These are phyloP conservation scores for Serendipita sp. DNA, from an alignment of 768 basidiomycete genomes.

Conservation along the genomic window DNA sequence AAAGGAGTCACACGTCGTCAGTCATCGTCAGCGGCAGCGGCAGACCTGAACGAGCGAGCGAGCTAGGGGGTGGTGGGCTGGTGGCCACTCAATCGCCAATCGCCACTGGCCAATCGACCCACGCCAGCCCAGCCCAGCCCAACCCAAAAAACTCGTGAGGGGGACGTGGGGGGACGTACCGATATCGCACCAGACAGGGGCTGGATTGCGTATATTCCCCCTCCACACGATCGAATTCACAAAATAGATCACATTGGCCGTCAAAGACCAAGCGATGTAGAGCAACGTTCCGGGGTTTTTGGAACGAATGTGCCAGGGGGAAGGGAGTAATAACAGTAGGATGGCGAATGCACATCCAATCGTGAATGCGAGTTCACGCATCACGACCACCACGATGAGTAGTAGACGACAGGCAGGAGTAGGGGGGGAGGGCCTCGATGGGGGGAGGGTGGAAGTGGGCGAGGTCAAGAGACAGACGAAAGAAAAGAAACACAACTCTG, in stretches of 20 bases:
- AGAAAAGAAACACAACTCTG: too few species aligned
- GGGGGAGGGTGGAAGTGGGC: too few species aligned
- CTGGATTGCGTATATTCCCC: conserved; percentile 12
- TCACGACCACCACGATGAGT: not conserved
- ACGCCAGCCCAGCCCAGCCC: too few species aligned
- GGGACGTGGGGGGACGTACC: too few species aligned
- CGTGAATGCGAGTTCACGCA: not conserved
- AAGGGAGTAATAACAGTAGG: too few species aligned
- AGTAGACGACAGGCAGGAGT: not conserved
- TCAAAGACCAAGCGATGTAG: conserved; percentile 18
- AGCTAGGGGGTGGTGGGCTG: too few species aligned
- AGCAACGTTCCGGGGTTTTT: conserved; percentile 16
- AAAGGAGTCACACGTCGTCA: too few species aligned
- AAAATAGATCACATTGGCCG: conserved; percentile 14
- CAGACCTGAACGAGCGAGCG: too few species aligned
- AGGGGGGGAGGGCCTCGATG: not conserved
- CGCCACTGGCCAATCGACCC: too few species aligned
- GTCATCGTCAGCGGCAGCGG: too few species aligned
- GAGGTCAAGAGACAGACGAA: too few species aligned
- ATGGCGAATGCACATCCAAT: not conserved
- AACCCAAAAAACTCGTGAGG: not conserved
- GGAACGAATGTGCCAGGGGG: not conserved
- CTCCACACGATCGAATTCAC: conserved; percentile 17
- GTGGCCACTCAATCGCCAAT: too few species aligned
- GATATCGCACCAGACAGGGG: conserved; percentile 21